These are phyloP conservation scores for Nakazawaea pomicola DNA, from an alignment of 805 yeast species.

Conservation along the genomic window DNA sequence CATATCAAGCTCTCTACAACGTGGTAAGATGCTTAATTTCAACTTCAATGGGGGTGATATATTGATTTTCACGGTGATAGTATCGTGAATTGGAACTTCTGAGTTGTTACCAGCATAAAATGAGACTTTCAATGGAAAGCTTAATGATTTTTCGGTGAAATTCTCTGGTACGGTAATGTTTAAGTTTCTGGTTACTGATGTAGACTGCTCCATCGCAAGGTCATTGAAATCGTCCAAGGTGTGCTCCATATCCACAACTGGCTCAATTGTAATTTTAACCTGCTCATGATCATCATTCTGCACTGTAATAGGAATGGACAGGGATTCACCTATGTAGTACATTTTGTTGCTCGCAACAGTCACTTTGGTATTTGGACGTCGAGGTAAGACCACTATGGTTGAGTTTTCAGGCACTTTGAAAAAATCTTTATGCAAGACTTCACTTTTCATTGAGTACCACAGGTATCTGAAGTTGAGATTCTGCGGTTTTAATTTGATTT, in stretches of 20 bases:
- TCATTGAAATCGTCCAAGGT: slow-evolving; percentile 13
- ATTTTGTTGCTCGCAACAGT: slow-evolving; percentile 19
- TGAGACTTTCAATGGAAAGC: slow-evolving; percentile 1
- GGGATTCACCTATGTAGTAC: slow-evolving; percentile 28
- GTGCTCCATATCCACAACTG: slow-evolving; percentile 11
- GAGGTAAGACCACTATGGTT: slow-evolving; percentile 29
- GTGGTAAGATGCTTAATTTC: slow-evolving; percentile 28
- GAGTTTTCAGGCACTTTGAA: slow-evolving; percentile 18
- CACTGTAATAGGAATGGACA: slow-evolving; percentile 21
- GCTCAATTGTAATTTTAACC: slow-evolving; percentile 24
- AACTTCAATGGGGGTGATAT: slow-evolving; percentile 22
- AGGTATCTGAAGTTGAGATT: neutral
- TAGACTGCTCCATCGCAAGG: neutral
- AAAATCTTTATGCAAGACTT: slow-evolving; percentile 6
- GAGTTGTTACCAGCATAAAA: slow-evolving; percentile 26
- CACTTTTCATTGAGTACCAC: slow-evolving; percentile 4
- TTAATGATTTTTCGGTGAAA: neutral
- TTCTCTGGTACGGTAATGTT: slow-evolving; percentile 1
- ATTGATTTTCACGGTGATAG: slow-evolving; percentile 12
- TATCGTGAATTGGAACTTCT: slow-evolving; percentile 24
- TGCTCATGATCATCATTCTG: slow-evolving; percentile 26
- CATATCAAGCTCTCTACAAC: slow-evolving; percentile 22
- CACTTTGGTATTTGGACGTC: slow-evolving; percentile 30
- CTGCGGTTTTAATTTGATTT: neutral
- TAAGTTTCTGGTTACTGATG: neutral